Base-by-base conservation (phyloP, 78 protist genomes). In the Diacronema lutheri region DNA sequence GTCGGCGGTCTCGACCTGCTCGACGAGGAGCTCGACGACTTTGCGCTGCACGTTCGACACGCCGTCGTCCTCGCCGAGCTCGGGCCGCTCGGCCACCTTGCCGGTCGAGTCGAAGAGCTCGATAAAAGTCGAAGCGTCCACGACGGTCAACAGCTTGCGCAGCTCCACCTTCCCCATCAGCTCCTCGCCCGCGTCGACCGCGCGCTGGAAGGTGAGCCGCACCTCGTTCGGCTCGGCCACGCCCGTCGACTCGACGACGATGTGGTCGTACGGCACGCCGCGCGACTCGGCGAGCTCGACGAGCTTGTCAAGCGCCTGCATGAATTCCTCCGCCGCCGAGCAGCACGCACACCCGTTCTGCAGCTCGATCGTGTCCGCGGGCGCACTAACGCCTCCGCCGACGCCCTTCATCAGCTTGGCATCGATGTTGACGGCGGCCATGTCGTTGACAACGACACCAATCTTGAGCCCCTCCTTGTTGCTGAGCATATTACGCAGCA, bases 341-440 rank as follows among this genome's bases (percentile, higher is more conserved):
- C 89, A 85, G 83, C 98, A 96, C n/a, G 94, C 94, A 91, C 98
- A 96, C 40, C 98, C 98, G 89, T 96, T 95, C 68, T 72, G 73
- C 85, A 97, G 79, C 83, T 92, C 93, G 21, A 96, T 88, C 81
- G 92, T 38, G 23, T 88, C 68, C 40, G 10, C 85, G 2, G 6
- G 25, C 0, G 29, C 64, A 25, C 3, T 1, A 3, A 7, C 50
- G 1, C 65, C 65, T 3, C 65, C 65, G 50, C 50, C 50, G 16
- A 44, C 50, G 50, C 50, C 50, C 50, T 44, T 25, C 13, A 96
- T 77, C 41, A 94, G 89, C 57, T 44, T 56, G 12, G 96, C 93
- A 86, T 96, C 98, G 58, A 95, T 87, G 92, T 95, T 95, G 60
- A 95, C 72, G 37, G 46, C 88, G 13, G 93, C 89, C 90, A 93